Percentiles rank a stretch among this genome's conserved stretches.
Evolutionary conservation across 2,329 filamentous ascomycete genomes (phyloP).

Genomic region (Monilinia laxa): DNA sequence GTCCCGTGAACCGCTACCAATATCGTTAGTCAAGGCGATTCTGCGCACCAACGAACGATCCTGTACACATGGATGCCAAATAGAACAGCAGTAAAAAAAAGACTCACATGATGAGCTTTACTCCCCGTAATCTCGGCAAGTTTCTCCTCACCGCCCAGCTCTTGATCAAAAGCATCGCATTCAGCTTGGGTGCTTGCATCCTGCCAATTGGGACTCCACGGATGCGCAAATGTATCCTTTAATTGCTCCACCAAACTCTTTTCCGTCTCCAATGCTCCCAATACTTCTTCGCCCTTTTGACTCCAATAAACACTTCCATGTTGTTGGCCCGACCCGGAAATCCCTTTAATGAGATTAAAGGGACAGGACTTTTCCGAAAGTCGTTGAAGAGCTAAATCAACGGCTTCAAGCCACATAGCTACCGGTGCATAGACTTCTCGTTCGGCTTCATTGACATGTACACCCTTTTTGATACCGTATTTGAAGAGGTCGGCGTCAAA

Average conservation of each 20-base stretch:
- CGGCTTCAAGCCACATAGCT: constrained; percentile 88
- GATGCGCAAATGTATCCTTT: constrained; percentile 68
- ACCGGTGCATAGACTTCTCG: constrained; percentile 92
- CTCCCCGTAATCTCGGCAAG: constrained; percentile 84
- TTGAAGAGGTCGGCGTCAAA: constrained; percentile 82
- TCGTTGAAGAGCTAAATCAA: constrained; percentile 78
- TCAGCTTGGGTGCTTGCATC: constrained; percentile 92
- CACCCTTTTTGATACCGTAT: constrained; percentile 85
- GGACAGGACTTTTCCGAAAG: constrained; percentile 69
- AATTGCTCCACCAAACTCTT: constrained; percentile 73
- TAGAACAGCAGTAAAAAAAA: constrained; percentile 25
- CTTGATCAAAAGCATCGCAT: constrained; percentile 81
- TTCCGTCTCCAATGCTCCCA: constrained; percentile 59
- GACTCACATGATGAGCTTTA: constrained; percentile 84
- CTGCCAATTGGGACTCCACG: constrained; percentile 95
- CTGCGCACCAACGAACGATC: neutral
- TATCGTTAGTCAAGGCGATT: constrained; percentile 24
- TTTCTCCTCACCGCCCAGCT: constrained; percentile 63
- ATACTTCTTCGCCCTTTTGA: constrained; percentile 61
- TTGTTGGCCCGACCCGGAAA: constrained; percentile 94
- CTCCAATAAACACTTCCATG: constrained; percentile 97
- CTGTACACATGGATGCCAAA: neutral
- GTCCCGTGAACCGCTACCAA: constrained; percentile 85
- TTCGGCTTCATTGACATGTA: constrained; percentile 76
- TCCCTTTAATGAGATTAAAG: constrained; percentile 71